These are phyloP conservation scores for Beauveria australis DNA, from an alignment of 2,329 filamentous ascomycete genomes.

Conservation along the genomic window DNA sequence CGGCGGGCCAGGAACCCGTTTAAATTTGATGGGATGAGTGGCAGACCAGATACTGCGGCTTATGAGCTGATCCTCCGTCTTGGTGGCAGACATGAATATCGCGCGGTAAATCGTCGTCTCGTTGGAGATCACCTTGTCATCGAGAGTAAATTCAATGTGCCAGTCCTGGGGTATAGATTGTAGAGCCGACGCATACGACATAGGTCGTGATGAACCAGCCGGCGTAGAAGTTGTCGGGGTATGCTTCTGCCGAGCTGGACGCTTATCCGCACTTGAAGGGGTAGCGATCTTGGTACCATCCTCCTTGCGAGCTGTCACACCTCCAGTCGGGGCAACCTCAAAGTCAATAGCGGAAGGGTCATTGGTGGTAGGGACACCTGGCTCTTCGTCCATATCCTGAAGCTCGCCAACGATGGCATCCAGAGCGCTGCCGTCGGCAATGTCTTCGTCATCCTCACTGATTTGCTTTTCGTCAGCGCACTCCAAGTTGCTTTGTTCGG, in stretches of 20 bases:
- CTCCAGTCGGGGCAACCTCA: slow-evolving; percentile 78
- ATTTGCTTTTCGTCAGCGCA: slow-evolving; percentile 88
- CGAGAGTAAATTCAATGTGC: slow-evolving; percentile 93
- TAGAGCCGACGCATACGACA: slow-evolving; percentile 79
- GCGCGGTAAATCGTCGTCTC: slow-evolving; percentile 96
- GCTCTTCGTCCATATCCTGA: slow-evolving; percentile 68
- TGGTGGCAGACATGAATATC: slow-evolving; percentile 57
- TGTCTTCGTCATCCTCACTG: slow-evolving; percentile 62
- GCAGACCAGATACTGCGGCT: slow-evolving; percentile 81
- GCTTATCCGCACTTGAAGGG: slow-evolving; percentile 52
- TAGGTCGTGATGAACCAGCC: slow-evolving; percentile 53
- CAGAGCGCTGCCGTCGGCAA: slow-evolving; percentile 59
- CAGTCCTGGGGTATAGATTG: slow-evolving; percentile 80
- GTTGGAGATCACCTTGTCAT: slow-evolving; percentile 73
- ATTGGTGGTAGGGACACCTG: slow-evolving; percentile 25
- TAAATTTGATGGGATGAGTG: slow-evolving; percentile 87
- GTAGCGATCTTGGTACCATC: slow-evolving; percentile 83
- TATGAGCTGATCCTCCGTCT: slow-evolving; percentile 50
- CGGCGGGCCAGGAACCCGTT: slow-evolving; percentile 73
- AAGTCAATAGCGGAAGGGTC: slow-evolving; percentile 82
- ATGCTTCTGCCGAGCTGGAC: slow-evolving; percentile 30
- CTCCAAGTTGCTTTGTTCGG: slow-evolving; percentile 65
- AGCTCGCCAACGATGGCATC: slow-evolving; percentile 87
- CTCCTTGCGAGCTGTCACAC: slow-evolving; percentile 83
- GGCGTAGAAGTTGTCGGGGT: slow-evolving; percentile 39